Base-by-base conservation (phyloP, 2,329 filamentous ascomycete species). In the Talaromyces sp. region DNA sequence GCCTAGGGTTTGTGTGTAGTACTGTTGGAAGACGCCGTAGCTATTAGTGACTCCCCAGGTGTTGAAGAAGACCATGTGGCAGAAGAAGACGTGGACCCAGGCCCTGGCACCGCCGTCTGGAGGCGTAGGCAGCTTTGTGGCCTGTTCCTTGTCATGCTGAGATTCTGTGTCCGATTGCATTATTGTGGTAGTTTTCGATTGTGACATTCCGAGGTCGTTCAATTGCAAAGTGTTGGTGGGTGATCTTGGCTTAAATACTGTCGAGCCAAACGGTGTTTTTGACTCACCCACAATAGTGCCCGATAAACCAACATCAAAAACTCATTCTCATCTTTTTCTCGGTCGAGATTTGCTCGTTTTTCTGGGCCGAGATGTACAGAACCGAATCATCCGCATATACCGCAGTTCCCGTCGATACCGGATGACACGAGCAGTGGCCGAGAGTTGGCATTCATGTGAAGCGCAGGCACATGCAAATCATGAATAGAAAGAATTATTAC, bases 1-100 rank as follows among this genome's bases (percentile, higher is more conserved):
- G 1, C 73, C 65, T 5, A 80, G 67, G 0, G 67, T 60, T 5
- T 68, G 67, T 2, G 72, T 69, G 62, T 81, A 81, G 67, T 79
- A 78, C 25, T 72, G 68, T 68, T 81, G 77, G 63, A 80, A 81
- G 39, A 80, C 70, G 9, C 78, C 78, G 57, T 78, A 80, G 19
- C 73, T 75, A 58, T 64, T 65, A 19, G 66, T 64, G 42, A 70
- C 62, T 15, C 66, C 66, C 49, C 65, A 63, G 17, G 68, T 66
- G 49, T 70, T 70, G 62, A 69, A 68, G 28, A 73, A 66, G 25
- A 73, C 63, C n/a, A 75, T 61, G 28, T 74, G 71, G 4, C 63
- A 66, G 54, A 66, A 67, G 28, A 72, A 33, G 9, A 69, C 71
- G 58, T 75, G 73, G 0, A 67, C 64, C 71, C 73, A 75, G 19